A percentile compares a stretch with the other conserved stretches of the same genome.
Evolutionary conservation across 495 filamentous ascomycete species (phyloP).

Genomic region (Neurospora cerealis): DNA sequence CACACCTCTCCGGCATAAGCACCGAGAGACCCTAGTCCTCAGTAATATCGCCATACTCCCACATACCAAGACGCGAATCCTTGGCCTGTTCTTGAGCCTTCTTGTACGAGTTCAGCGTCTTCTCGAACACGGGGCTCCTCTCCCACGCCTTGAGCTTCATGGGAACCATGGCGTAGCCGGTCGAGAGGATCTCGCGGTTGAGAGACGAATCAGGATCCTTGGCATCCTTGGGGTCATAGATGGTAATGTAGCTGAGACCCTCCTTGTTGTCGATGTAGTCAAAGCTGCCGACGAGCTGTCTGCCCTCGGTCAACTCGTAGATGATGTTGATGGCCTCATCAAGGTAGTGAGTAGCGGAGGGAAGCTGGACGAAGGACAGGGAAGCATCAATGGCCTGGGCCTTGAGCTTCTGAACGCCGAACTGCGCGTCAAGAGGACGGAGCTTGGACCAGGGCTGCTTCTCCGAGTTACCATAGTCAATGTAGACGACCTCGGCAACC

Average conservation of each 20-base stretch:
- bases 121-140: constrained; percentile 50
- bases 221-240: constrained; percentile 64
- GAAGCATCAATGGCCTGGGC: constrained; percentile 80
- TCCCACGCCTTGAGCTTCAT: constrained; percentile 87
- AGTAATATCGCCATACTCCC: constrained; percentile 95
- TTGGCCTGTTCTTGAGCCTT: constrained; percentile 67
- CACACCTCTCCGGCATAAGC: neutral
- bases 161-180: constrained; percentile 83
- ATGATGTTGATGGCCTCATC: constrained; percentile 65
- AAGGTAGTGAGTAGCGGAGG: constrained; percentile 66
- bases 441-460: constrained; percentile 72
- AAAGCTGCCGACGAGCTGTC: constrained; percentile 79
- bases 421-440: constrained; percentile 67
- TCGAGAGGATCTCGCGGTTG: constrained; percentile 73
- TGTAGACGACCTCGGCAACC: constrained; percentile 81
- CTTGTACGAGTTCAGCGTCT: constrained; percentile 57
- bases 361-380: constrained; percentile 84
- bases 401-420: constrained; percentile 66
- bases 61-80: constrained; percentile 70
- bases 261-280: constrained; percentile 67
- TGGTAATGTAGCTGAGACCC: constrained; percentile 69
- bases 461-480: constrained; percentile 96
- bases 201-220: constrained; percentile 52
- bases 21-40: constrained; percentile 51
- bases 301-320: constrained; percentile 51